Base-by-base conservation (phyloP, 495 filamentous ascomycete genomes). In the Talaromyces wortmannii region DNA sequence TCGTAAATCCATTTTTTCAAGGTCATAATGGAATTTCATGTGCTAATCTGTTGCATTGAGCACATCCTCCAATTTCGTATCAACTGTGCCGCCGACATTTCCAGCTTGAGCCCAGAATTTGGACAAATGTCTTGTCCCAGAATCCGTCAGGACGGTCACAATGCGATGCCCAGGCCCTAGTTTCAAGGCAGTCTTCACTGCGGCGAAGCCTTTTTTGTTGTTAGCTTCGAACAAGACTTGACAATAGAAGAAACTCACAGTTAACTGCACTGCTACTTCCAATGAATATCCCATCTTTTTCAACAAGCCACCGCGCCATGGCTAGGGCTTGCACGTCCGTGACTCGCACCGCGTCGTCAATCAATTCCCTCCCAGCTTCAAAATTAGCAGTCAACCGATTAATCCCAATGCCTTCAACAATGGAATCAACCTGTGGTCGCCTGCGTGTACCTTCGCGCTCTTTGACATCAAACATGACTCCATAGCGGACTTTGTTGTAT, bases 251-350 rank as follows among this genome's bases (percentile, higher is more conserved):
- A 49, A 43, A 76, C 82, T 71, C 63, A 84, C 91, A 97, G 64
- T 99, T 99, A 13, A 97, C 92, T 15, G 92, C 89, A 67, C 87
- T 95, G 64, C 90, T 95, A 61, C 91, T 96, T 7, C 94, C 94
- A 32, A 90, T 77, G 63, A 99, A 99, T 36, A 99, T 85, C 0
- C 94, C 94, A 66, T 99, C 94, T 61, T 91, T 89, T 77, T 97
- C 92, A 3, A 96, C 94, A 33, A 99, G 72, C 88, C 90, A 96
- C 57, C 89, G 76, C 13, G 92, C 94, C 95, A 99, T 97, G 40
- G 80, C 81, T 65, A 91, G 75, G 6, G 94, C 94, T 74, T 99
- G 91, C 29, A 83, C 83, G 71, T 99, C 94, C n/a, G 82, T 88
- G 15, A 97, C 94, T 31, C 87, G 80, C 7, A 97, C 83, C 11